Percentiles rank a stretch among this genome's conserved stretches.
Evolutionary conservation across 352 stramenopile genomes (phyloP).

Genomic region (Peronosclerospora sorghi): DNA sequence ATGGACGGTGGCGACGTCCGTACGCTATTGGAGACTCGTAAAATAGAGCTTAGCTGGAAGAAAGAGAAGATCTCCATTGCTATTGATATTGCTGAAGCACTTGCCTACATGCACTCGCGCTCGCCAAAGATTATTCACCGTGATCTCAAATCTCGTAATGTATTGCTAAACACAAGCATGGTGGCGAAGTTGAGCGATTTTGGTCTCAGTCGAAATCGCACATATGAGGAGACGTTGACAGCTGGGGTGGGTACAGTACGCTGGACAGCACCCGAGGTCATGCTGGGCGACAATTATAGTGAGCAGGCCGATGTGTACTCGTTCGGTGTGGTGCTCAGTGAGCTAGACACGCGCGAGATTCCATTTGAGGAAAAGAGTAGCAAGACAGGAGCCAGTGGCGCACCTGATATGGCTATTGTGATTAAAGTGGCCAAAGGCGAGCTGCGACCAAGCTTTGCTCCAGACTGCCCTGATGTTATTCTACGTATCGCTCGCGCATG

Average conservation of each 20-base stretch:
- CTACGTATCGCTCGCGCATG: slow-evolving; percentile 69
- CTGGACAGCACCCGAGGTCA: slow-evolving; percentile 82
- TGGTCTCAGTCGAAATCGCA: slow-evolving; percentile 68
- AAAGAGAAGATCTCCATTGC: slow-evolving; percentile 80
- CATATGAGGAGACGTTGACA: slow-evolving; percentile 79
- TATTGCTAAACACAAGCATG: slow-evolving; percentile 67
- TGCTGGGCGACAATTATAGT: slow-evolving; percentile 82
- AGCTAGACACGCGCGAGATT: slow-evolving; percentile 81
- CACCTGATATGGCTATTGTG: slow-evolving; percentile 76
- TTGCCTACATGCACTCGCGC: slow-evolving; percentile 79
- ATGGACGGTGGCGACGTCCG: slow-evolving; percentile 80
- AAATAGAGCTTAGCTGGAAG: slow-evolving; percentile 73
- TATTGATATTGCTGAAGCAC: slow-evolving; percentile 67
- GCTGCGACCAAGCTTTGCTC: slow-evolving; percentile 62
- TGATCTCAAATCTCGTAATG: slow-evolving; percentile 77
- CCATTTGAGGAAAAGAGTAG: slow-evolving; percentile 80
- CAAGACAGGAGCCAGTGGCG: slow-evolving; percentile 38
- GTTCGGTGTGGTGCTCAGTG: slow-evolving; percentile 79
- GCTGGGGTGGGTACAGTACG: slow-evolving; percentile 73
- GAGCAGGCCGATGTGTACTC: slow-evolving; percentile 84
- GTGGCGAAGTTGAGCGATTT: slow-evolving; percentile 83
- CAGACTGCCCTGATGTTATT: slow-evolving; percentile 45
- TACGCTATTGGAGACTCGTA: slow-evolving; percentile 69
- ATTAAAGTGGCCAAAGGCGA: slow-evolving; percentile 80
- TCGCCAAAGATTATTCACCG: slow-evolving; percentile 78